Percentiles rank a stretch among this genome's conserved stretches.
These are phyloP conservation scores for Coffea canephora DNA, from an alignment of 257 asterid genomes.

Conservation along the genomic window DNA sequence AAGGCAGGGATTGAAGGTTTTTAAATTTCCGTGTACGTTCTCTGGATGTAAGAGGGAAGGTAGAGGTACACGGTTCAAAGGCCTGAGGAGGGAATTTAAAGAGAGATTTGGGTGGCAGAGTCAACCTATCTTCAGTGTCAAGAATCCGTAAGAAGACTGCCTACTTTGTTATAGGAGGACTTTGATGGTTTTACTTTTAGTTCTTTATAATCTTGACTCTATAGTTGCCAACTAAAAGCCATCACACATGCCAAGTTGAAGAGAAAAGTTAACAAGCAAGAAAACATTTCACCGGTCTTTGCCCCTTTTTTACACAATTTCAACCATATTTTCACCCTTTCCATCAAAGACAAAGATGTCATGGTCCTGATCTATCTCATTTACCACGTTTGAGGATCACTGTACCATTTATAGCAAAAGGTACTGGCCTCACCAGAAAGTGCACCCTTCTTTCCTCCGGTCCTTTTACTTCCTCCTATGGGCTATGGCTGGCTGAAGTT, in stretches of 20 bases:
- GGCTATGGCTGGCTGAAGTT: constrained; percentile 5
- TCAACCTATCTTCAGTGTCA: constrained; percentile 57
- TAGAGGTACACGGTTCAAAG: constrained; percentile 22
- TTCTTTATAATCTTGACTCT: constrained; percentile 21
- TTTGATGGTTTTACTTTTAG: constrained; percentile 29
- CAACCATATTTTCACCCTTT: constrained; percentile 41
- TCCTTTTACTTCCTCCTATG: neutral
- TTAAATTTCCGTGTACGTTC: constrained; percentile 11
- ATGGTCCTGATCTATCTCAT: constrained; percentile 22
- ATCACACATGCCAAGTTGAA: constrained; percentile 43
- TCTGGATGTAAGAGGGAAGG: constrained; percentile 17
- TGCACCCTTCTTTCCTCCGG: constrained; percentile 9
- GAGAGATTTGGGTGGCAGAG: constrained; percentile 42
- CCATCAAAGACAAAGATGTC: constrained; percentile 29
- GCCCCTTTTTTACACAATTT: constrained; percentile 51
- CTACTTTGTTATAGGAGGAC: constrained; percentile 41
- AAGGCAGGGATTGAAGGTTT: constrained; percentile 16
- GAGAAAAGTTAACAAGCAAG: constrained; percentile 34
- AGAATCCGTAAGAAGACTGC: constrained; percentile 64
- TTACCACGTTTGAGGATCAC: constrained; percentile 38
- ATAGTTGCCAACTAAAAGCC: constrained; percentile 28
- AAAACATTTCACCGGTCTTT: constrained; percentile 52
- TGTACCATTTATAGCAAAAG: constrained; percentile 40
- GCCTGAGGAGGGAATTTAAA: constrained; percentile 52
- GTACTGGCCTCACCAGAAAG: constrained; percentile 20